Base-by-base conservation (phyloP, 2,329 filamentous ascomycete species). In the Rhytidhysteron rufulum region DNA sequence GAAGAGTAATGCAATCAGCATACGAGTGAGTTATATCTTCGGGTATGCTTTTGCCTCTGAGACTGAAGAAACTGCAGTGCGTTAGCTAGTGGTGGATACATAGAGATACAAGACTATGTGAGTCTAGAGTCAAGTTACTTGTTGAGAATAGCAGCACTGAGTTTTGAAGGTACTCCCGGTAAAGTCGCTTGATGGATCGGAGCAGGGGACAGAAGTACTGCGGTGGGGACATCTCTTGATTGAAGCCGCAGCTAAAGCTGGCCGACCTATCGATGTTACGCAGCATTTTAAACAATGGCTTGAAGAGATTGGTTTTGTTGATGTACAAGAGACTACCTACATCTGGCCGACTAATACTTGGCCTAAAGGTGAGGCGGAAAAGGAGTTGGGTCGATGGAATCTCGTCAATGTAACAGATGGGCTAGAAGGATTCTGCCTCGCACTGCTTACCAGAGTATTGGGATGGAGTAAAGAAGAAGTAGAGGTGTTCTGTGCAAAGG, bases 21-120 rank as follows among this genome's bases (percentile, higher is more conserved):
- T 42, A 39, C 29, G 20, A 32, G 37, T 39, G 10, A 39, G 29
- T 22, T n/a, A n/a, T n/a, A n/a, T n/a, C n/a, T n/a, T n/a, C n/a
- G n/a, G n/a, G n/a, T n/a, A n/a, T n/a, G n/a, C n/a, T n/a, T n/a
- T n/a, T 34, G 10, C 17, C 17, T 10, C 11, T 18, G 11, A 34
- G 10, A 34, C 10, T 17, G 10, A 11, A 11, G 31, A 18, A 18
- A 10, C 10, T n/a, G n/a, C 18, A 34, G 34, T 43, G 57, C 65
- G 45, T 62, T 75, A 2, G 65, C 64, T 33, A 69, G 70, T 0
- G 70, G 69, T 7, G 72, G 71, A 4, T 75, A 68, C 61, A 54
- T 74, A 17, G 72, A 75, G 42, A 47, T 73, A 19, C 68, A 71
- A 43, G 69, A 72, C 50, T 64, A 31, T 37, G 52, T 55, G 6